Base-by-base conservation (phyloP, 129 eudicot species). In the Artemisia annua region DNA sequence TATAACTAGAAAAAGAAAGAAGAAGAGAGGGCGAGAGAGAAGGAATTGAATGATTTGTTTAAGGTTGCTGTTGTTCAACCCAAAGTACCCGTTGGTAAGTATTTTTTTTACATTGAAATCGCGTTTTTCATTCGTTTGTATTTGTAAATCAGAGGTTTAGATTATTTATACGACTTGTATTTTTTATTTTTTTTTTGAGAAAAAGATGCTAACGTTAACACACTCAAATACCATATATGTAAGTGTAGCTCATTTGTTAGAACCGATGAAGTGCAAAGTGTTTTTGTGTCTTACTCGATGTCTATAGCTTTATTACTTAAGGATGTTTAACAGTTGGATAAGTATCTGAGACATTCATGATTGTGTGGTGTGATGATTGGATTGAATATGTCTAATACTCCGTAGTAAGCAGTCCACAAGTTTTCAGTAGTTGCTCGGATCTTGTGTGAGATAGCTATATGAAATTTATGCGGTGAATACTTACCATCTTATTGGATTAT, bases 61-160 rank as follows among this genome's bases (percentile, higher is more conserved):
- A 86, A 86, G 77, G 76, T 86, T 76, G 90, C 90, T 64, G 87
- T 86, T 86, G 84, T 81, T 72, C 90, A 86, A 64, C 90, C 90
- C 8, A 85, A 85, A 79, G 90, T 85, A 7, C 90, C 90, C 19
- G 59, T 62, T 76, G 90, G 90, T 86, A 86, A 59, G 68, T 67
- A 26, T 20, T 28, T 69, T 1, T n/a, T 22, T 50, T 28, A 49
- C 30, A 54, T 48, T 63, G 22, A 35, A 19, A 70, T 39, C 11
- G 2, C 2, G 46, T 7, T 39, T 22, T n/a, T 51, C 7, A 35
- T 2, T 28, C 48, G 0, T 69, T 69, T 28, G n/a, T 15, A 39
- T 11, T 39, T 28, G 32, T 28, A 28, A 28, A 28, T 28, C 32
- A 28, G 32, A 28, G 32, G 32, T 28, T 28, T 28, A 28, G 32